Base-by-base conservation (phyloP, 2,329 filamentous ascomycete genomes). In the Claviceps lovelessii region DNA sequence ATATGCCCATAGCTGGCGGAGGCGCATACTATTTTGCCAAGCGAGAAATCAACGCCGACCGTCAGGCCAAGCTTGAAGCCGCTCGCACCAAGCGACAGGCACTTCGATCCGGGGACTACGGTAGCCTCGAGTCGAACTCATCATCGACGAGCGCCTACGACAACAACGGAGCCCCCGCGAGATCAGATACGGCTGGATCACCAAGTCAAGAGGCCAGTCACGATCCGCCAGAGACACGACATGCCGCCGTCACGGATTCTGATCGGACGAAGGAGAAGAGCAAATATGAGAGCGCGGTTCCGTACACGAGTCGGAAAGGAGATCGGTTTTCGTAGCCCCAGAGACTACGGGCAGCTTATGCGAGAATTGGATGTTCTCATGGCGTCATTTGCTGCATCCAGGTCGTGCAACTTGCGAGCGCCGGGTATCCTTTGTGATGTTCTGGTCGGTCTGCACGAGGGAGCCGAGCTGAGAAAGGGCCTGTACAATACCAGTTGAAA, bases 11-110 rank as follows among this genome's bases (percentile, higher is more conserved):
- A 90, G 89, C 90, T 61, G 93, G 91, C 66, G 93, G 83, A 60
- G 88, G 85, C 59, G 90, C 91, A 64, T 98, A 97, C 77, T 90
- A 88, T 75, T 95, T 96, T 68, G 93, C 93, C 60, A 98, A 98
- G 78, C 80, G 82, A 66, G 85, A 84, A 69, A 95, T 98, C 78
- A 95, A 96, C 68, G 87, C 87, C 62, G 90, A 96, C 71, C 87
- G 91, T 60, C 77, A 80, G 58, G 75, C 81, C 57, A 82, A 88
- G 64, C 80, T 86, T 60, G 79, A 86, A 62, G 83, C 86, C 58
- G 78, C 76, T 56, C 77, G 79, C 54, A 72, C 81, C 62, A 84
- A 85, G 72, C 84, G 78, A 72, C 78, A 78, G 72, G 72, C 76
- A 62, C 72, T 76, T 45, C 71, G 77, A 31, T 74, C 75, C n/a